Percentiles rank a stretch among this genome's conserved stretches.
Conservation (phyloP, 192 early-diverging fungal genomes). For the Coemansia guatemalensis region DNA sequence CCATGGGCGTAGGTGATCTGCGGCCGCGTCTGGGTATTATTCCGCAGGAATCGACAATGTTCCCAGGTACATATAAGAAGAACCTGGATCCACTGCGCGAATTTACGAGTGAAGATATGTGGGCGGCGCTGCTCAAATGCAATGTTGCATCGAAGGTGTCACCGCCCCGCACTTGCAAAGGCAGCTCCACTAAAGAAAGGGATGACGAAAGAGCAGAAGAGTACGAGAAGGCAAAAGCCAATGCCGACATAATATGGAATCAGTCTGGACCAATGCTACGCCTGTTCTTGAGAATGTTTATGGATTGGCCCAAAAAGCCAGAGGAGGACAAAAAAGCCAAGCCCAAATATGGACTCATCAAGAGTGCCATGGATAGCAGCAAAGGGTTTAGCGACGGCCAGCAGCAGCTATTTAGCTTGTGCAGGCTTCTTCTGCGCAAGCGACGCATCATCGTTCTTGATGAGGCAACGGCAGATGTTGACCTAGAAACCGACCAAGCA, state of each 20-base stretch:
- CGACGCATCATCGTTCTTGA: conserved; percentile 63
- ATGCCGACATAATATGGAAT: no score
- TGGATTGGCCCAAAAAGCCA: conserved; percentile 15
- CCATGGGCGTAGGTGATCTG: conserved; percentile 57
- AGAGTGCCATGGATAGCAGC: not conserved
- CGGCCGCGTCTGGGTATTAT: conserved; percentile 58
- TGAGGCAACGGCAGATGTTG: conserved; percentile 69
- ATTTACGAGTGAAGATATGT: conserved; percentile 65
- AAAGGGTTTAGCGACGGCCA: conserved; percentile 52
- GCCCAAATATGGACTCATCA: no score
- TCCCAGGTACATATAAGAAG: conserved; percentile 65
- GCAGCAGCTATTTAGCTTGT: conserved; percentile 65
- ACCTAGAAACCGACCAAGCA: conserved; percentile 33
- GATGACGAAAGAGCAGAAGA: not conserved
- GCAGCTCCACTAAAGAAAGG: not conserved
- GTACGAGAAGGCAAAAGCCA: not conserved
- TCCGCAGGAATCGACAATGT: conserved; percentile 74
- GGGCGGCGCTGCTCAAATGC: conserved; percentile 57
- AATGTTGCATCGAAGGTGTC: conserved; percentile 10
- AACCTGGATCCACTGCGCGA: conserved; percentile 82
- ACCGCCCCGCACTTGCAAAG: not conserved
- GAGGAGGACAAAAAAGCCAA: conserved; percentile 5
- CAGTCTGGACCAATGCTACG: no score
- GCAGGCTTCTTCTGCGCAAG: conserved; percentile 56
- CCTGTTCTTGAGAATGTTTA: not conserved